Percentiles rank a stretch among this genome's conserved stretches.
Conservation (phyloP, 306 rosid species). For the Medicago lupulina region DNA sequence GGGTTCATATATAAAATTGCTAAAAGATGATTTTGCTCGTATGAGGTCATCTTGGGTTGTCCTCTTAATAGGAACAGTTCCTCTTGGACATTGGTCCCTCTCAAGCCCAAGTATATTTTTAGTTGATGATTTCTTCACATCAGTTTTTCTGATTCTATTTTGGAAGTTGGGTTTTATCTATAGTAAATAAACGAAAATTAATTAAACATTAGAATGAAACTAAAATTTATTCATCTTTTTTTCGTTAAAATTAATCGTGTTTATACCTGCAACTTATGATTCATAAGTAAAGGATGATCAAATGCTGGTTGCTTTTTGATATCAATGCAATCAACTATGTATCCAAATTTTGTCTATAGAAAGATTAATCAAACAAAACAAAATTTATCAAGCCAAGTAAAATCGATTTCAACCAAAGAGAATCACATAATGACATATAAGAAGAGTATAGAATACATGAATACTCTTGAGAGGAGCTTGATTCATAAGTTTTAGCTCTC, state of each 20-base stretch:
- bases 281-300: conserved; percentile 1
- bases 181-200: background rate
- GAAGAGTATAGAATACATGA: background rate
- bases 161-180: conserved; percentile 21
- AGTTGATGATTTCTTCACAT: background rate
- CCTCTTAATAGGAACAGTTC: conserved; percentile 24
- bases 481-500: no score
- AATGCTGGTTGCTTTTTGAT: conserved; percentile 28
- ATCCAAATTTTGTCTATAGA: conserved; percentile 15
- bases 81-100: background rate
- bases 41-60: background rate
- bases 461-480: conserved; percentile 20
- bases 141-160: background rate
- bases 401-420: background rate
- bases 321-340: conserved; percentile 36
- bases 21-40: background rate
- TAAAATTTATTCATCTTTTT: background rate
- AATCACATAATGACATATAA: background rate
- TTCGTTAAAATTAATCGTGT: no score
- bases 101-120: background rate
- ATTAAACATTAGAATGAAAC: background rate
- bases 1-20: background rate
- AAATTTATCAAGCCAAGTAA: background rate
- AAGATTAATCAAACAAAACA: background rate
- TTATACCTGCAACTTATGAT: conserved; percentile 20